Base-by-base conservation (phyloP, 2,329 filamentous ascomycete species). In the Fusarium sp. region DNA sequence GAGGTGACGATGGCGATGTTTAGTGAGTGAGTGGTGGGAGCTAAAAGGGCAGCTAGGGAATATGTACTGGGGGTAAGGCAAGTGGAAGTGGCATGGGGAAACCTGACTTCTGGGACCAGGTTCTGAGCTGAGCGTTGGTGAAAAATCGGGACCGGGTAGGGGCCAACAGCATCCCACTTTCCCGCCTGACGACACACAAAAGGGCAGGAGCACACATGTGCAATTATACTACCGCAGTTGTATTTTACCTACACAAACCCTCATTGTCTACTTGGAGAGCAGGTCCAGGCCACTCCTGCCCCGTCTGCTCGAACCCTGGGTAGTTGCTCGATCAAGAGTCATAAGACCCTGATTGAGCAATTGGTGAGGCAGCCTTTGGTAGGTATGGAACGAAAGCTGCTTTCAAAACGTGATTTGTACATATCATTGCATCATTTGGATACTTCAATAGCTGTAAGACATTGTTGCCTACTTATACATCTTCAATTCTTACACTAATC, bases 131-230 rank as follows among this genome's bases (percentile, higher is more conserved):
- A 39, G 31, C 12, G 40, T 42, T 63, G 58, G 64, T 63, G 65
- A 54, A 71, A 65, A 71, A 58, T 50, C 58, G 61, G 67, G 67
- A 65, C 69, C 62, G 68, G 62, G 63, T 62, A 58, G 58, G 48
- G 22, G 31, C 29, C 24, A 50, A 8, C 29, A 31, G 8, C 29
- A 31, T 11, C 10, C 8, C 29, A 5, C 28, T 8, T 11, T 29
- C 8, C 28, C 19, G 19, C 19, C 19, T 19, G 19, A 32, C 31
- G 29, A 12, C 29, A 10, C 31, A 32, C 9, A 32, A 10, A 11
- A 5, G 29, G 10, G 10, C 19, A 12, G 29, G 12, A 31, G 31
- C 6, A 12, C 31, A 32, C 31, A 32, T 19, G 19, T 19, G 19
- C 36, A 48, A 49, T 38, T 42, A 43, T 36, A 48, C 28, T 22